These are phyloP conservation scores for Nakazawaea wickerhamii DNA, from an alignment of 805 yeast genomes.

Conservation along the genomic window DNA sequence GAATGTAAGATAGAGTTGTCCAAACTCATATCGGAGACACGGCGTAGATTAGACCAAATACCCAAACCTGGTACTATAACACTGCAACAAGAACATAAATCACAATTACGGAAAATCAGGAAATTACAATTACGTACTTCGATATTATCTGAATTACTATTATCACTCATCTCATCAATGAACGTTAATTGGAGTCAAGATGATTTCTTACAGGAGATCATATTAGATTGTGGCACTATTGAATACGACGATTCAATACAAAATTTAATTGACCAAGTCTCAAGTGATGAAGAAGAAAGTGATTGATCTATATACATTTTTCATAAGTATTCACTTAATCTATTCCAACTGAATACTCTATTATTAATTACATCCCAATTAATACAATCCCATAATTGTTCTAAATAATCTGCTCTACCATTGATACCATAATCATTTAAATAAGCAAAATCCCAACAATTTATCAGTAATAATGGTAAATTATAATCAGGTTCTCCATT, in stretches of 20 bases:
- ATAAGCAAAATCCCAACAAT: constrained; percentile 89
- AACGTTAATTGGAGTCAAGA: constrained; percentile 29
- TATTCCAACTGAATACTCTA: constrained; percentile 24
- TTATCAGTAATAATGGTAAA: constrained; percentile 71
- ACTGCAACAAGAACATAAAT: background rate
- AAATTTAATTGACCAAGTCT: constrained; percentile 11
- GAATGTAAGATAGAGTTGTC: constrained; percentile 1
- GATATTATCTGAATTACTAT: constrained; percentile 23
- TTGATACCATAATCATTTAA: constrained; percentile 75
- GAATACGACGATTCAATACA: constrained; percentile 12
- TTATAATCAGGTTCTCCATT: constrained; percentile 49
- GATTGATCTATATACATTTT: no score
- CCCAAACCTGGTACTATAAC: background rate
- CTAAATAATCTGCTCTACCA: constrained; percentile 71
- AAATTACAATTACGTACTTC: constrained; percentile 15
- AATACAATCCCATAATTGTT: constrained; percentile 69
- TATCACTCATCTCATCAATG: constrained; percentile 27
- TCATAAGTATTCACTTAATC: constrained; percentile 6
- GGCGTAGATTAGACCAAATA: background rate
- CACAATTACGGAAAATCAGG: constrained; percentile 13
- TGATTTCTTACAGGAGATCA: constrained; percentile 20
- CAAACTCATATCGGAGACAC: background rate
- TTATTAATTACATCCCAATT: constrained; percentile 76
- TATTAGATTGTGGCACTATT: constrained; percentile 16
- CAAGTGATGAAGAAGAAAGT: constrained; percentile 25